Base-by-base conservation (phyloP, 2,329 filamentous ascomycete species). In the Neofusicoccum cordaticola region DNA sequence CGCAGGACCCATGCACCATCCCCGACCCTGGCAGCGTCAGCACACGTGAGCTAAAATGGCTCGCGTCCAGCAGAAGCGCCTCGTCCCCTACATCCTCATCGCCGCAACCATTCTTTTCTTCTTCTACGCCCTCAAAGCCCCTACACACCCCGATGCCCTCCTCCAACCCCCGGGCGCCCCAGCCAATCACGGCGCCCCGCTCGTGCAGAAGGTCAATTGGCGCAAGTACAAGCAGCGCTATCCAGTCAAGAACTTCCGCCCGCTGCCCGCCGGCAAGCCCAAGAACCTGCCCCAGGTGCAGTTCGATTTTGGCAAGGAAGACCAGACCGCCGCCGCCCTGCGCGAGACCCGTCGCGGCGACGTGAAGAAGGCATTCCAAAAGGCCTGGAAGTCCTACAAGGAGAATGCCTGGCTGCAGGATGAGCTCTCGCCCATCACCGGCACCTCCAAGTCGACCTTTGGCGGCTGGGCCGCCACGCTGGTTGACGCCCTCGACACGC, bases 401-500 rank as follows among this genome's bases (percentile, higher is more conserved):
- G 62, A 73, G 45, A 73, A 78, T 67, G 81, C 80, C 3, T 83
- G 81, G 81, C 77, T 81, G 76, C 75, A 80, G 64, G 81, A 83
- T 63, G 81, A 83, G 69, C 69, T 83, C 39, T 71, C 71, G 27
- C 81, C 81, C 1, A 72, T 83, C n/a, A 74, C 73, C 62, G 80
- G 79, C 19, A 72, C 73, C 3, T 69, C 67, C 22, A 76, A 72
- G 50, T 72, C 82, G 67, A 74, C 74, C 19, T 82, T 81, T 69
- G 80, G 80, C 56, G 81, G 81, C 4, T 83, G 81, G 81, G 80
- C 76, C 2, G 80, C 80, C 4, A 80, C 75, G 12, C 69, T 82
- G 12, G 78, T 83, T 39, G 80, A 82, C 70, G 75, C 77, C 44
- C 69, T 82, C 42, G 80, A 82, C 67, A 82, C 77, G 3, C 71